Evolutionary conservation across 805 yeast species (phyloP), one percentile per base, ranked within the genome.

Genomic region (Spathaspora sp.): DNA sequence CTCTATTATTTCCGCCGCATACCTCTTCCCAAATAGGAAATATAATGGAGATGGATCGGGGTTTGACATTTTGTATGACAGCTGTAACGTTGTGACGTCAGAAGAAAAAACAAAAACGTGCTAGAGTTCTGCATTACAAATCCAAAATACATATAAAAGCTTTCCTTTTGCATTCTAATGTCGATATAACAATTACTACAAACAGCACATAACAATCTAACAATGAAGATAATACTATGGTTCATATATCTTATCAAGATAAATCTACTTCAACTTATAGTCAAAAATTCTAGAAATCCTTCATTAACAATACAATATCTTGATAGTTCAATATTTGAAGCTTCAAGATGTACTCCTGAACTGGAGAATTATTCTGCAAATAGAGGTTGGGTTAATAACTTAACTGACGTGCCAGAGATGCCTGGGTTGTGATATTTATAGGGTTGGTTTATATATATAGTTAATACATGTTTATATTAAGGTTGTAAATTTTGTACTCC

Each of bases 211-310:
- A 10, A 32, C 16, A 5, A 32, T 5, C 7, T 14, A 28, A 51
- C 31, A 9, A 73, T 73, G 78, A 68, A 68, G 55, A 55, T 71
- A 42, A 52, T 71, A 16, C 58, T 69, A 32, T 60, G 70, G 49
- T 52, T 68, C 14, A 52, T 74, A 47, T 73, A 73, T 53, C 56
- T 68, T 42, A 58, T 74, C 44, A 73, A 73, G 56, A 58, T 70
- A 45, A 74, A 74, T 52, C 51, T 73, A 38, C 60, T 74, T 44
- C 72, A 65, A 47, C 59, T 72, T 29, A 52, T 74, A 20, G 68
- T 74, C 38, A 58, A 64, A 48, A 66, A 61, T 49, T 64, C 70
- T 47, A 62, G 77, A 48, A 61, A 67, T 23, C 61, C 65, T 23
- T 67, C 72, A 48, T 59, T 70, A 18, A 59, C 67, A 47, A 49